These are phyloP conservation scores for Mycosphaerelloides madeirae DNA, from an alignment of 2,329 filamentous ascomycete species.

Conservation along the genomic window DNA sequence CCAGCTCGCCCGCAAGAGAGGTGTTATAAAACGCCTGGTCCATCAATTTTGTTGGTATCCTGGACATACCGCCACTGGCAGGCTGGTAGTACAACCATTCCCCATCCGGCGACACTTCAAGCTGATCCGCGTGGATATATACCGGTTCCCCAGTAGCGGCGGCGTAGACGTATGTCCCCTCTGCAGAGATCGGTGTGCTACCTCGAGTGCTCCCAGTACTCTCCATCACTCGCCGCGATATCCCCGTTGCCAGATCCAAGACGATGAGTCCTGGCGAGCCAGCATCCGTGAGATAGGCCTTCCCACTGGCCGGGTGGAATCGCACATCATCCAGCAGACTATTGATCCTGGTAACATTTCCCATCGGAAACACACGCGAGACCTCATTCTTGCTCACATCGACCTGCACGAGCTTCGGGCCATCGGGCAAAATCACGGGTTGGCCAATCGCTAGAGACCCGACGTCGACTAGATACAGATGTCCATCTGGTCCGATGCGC, in stretches of 20 bases:
- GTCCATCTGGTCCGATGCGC: constrained; percentile 33
- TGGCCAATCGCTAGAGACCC: constrained; percentile 27
- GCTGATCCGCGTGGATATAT: constrained; percentile 34
- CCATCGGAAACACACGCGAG: constrained; percentile 32
- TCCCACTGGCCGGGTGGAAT: constrained; percentile 27
- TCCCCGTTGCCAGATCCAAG: constrained; percentile 13
- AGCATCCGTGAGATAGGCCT: constrained; percentile 30
- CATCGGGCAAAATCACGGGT: constrained; percentile 27
- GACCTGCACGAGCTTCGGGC: constrained; percentile 34
- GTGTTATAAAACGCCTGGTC: constrained; percentile 33
- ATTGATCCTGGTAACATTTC: constrained; percentile 28
- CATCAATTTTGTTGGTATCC: constrained; percentile 34
- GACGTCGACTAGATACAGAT: constrained; percentile 32
- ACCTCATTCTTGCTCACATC: constrained; percentile 34
- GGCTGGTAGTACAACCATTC: constrained; percentile 38
- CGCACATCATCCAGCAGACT: constrained; percentile 34
- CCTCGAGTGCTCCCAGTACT: constrained; percentile 23
- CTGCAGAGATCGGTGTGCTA: constrained; percentile 29
- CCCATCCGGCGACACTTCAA: constrained; percentile 38
- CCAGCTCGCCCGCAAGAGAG: constrained; percentile 26
- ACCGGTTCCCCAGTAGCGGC: constrained; percentile 13
- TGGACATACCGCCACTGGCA: constrained; percentile 32
- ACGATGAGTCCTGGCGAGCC: constrained; percentile 14
- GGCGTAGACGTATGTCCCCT: constrained; percentile 26
- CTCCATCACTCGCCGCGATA: constrained; percentile 27